phyloP scores from a whole-genome alignment of 2,329 filamentous ascomycete species.

The Diaporthe sp. region DNA sequence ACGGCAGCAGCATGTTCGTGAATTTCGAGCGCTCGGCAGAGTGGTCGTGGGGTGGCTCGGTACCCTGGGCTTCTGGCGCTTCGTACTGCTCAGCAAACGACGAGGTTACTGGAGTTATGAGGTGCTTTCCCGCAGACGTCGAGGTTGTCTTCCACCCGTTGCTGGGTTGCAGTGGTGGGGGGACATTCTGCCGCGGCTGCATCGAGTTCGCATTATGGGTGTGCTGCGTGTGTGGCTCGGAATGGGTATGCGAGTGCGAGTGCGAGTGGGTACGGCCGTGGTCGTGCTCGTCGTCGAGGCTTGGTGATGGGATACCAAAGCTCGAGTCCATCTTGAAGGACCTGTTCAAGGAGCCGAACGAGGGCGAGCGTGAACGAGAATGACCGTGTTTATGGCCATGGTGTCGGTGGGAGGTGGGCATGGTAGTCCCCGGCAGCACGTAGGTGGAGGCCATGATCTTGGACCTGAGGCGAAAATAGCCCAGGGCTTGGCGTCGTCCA shows the following conservation, averaged over 20 bases:
- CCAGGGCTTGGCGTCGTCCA: constrained; percentile 2
- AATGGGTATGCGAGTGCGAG: constrained; percentile 46
- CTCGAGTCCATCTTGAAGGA: constrained; percentile 46
- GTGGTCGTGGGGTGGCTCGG: constrained; percentile 45
- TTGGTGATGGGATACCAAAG: constrained; percentile 44
- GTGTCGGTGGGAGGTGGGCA: constrained; percentile 59
- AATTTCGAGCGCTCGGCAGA: constrained; percentile 70
- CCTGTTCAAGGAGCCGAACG: constrained; percentile 51
- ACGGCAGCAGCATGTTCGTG: constrained; percentile 77
- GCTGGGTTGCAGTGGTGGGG: constrained; percentile 44
- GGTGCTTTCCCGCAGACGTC: constrained; percentile 52
- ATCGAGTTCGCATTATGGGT: constrained; percentile 48
- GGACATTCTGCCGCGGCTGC: constrained; percentile 47
- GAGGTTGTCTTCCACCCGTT: constrained; percentile 54
- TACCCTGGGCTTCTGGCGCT: constrained; percentile 38
- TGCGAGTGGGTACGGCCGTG: constrained; percentile 44
- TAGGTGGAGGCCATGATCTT: constrained; percentile 62
- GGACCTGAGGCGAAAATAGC: constrained; percentile 4
- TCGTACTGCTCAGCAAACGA: constrained; percentile 45
- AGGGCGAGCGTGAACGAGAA: constrained; percentile 50
- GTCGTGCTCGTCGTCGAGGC: constrained; percentile 45
- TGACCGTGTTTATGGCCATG: constrained; percentile 47
- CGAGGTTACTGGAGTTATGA: constrained; percentile 46
- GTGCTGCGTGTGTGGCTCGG: constrained; percentile 39
- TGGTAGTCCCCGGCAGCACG: constrained; percentile 61